Percentiles rank a stretch among this genome's conserved stretches.
Conservation (phyloP, 2,329 filamentous ascomycete genomes). For the Colletotrichum lentis region DNA sequence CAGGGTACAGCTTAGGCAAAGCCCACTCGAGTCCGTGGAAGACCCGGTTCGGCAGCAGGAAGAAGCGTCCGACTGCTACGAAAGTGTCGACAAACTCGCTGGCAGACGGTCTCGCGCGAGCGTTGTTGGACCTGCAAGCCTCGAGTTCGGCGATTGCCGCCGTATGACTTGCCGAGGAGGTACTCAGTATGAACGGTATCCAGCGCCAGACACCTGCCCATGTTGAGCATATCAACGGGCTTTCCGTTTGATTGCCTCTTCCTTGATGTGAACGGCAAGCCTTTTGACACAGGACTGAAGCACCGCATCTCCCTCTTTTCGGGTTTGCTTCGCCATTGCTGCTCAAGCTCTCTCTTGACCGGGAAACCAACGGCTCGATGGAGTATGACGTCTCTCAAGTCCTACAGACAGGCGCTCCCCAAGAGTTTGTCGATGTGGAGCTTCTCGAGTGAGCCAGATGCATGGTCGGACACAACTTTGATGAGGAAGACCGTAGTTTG, state of each 20-base stretch:
- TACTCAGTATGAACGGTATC: conserved; percentile 2
- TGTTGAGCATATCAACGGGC: conserved; percentile 3
- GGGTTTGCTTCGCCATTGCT: too few species aligned
- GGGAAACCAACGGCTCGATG: too few species aligned
- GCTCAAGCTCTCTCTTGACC: too few species aligned
- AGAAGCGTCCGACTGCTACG: conserved; percentile 6
- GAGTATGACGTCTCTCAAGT: too few species aligned
- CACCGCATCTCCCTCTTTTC: conserved; percentile 5
- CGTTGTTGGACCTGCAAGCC: neutral
- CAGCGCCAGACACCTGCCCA: conserved; percentile 6
- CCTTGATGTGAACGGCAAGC: neutral
- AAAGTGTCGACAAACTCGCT: conserved; percentile 20
- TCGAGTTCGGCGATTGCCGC: conserved; percentile 7
- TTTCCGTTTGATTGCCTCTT: neutral
- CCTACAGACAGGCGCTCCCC: too few species aligned
- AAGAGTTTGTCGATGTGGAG: too few species aligned
- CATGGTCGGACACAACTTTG: too few species aligned
- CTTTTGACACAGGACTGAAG: neutral
- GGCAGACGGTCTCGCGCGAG: neutral
- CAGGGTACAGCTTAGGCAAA: neutral
- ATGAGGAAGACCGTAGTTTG: too few species aligned
- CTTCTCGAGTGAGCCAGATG: too few species aligned
- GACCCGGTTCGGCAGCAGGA: neutral
- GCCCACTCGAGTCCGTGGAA: conserved; percentile 1
- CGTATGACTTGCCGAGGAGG: neutral